Evolutionary conservation across 306 rosid genomes (phyloP), one percentile per base, ranked within the genome.

Genomic region (Sophora flavescens): DNA sequence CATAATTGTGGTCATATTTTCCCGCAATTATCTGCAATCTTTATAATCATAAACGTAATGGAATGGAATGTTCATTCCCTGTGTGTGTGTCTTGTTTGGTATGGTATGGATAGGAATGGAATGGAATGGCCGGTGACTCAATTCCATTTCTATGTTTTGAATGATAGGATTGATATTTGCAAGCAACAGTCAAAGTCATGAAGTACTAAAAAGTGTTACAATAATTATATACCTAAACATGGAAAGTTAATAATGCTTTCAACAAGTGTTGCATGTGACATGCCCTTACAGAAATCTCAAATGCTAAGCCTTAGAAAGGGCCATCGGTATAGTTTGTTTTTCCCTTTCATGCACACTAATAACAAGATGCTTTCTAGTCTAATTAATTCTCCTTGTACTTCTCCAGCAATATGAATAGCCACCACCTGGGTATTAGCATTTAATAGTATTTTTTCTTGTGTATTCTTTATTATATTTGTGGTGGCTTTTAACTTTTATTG

Each of bases 401-500:
- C 36, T 47, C 14, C 36, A 26, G 32, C 8, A 22, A 16, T 36
- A 65, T 56, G 36, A 30, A 12, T 38, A 44, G 54, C 30, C 57
- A 13, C 8, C 51, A 35, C 17, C 39, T 30, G 3, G 42, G 13
- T 66, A 15, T 65, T 48, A 51, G 28, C 26, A 63, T 53, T 63
- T 68, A 14, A 17, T n/a, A n/a, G n/a, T 47, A 60, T n/a, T 6
- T 54, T 50, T 36, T 67, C 16, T 33, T 44, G 62, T n/a, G n/a
- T n/a, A n/a, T n/a, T n/a, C n/a, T 50, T 47, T 10, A 48, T 50
- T 53, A 66, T 70, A 30, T 42, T 3, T 42, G 28, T 11, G 35
- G 57, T 51, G 52, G 52, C 71, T 67, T 84, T 51, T 72, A 44
- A 63, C 59, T 72, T 87, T 68, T 60, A 61, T 11, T 59, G 48